Evolutionary conservation across 805 yeast species (phyloP), one percentile per base, ranked within the genome.

Genomic region (Cephaloascus fragrans): DNA sequence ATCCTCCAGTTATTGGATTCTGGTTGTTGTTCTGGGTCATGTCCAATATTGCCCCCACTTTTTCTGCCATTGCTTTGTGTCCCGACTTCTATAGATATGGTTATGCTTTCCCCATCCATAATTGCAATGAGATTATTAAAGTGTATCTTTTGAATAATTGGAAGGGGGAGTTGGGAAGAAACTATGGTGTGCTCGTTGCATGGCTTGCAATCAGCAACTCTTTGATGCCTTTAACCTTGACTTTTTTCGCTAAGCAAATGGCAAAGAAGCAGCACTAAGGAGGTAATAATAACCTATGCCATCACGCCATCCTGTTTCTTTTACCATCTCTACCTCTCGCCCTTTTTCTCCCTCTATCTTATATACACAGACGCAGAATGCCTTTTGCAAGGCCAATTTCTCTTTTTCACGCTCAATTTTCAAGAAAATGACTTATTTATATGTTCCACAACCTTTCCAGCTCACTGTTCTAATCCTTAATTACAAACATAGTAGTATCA

Each of bases 1-100:
- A 53, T 40, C 71, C 71, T 2, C 69, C 69, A 10, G 38, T 61
- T 29, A 40, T 65, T 18, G 70, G 70, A 2, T 63, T 66, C 47
- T 63, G 69, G 69, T 44, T 63, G 47, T 51, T 63, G 40, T 63
- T 63, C 43, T 63, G 69, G 69, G 68, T 63, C 28, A 54, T 63
- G 38, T 33, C 51, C 23, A 63, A 62, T 43, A 61, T 63, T 35
- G 45, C 67, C 3, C 61, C 67, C 18, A 61, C 68, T 1, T 63
- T 62, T 37, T 39, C 59, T 4, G 66, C 67, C 9, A 41, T 61
- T 20, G 66, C 58, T 0, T 50, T 61, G 35, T 42, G 50, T 19
- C 60, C 66, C 2, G 35, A 48, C 23, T 59, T 61, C 40, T 61
- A 42, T 47, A 43, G 64, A 19, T 61, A 53, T 44, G 63, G 64